These are phyloP conservation scores for Arachis hypogaea DNA, from an alignment of 306 rosid genomes.

Conservation along the genomic window DNA sequence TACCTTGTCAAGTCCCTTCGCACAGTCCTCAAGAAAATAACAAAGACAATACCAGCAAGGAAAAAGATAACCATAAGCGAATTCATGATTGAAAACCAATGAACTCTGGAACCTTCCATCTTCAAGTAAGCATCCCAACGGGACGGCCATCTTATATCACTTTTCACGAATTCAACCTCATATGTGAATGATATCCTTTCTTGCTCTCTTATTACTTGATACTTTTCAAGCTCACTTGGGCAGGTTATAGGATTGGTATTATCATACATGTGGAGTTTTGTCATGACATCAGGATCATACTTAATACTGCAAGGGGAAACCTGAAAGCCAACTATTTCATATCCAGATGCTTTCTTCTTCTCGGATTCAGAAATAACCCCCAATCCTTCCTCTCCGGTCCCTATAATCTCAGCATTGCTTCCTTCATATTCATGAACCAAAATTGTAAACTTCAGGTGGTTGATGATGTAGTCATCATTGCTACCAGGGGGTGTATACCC, in stretches of 20 bases:
- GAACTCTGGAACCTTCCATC: slow-evolving; percentile 87
- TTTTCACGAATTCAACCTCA: slow-evolving; percentile 74
- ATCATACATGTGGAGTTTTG: no score
- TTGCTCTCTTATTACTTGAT: slow-evolving; percentile 49
- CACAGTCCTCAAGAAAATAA: slow-evolving; percentile 72
- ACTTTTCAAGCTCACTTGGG: no score
- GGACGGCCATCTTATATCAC: slow-evolving; percentile 85
- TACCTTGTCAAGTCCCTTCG: slow-evolving; percentile 75
- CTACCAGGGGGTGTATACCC: slow-evolving; percentile 37
- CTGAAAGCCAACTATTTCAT: slow-evolving; percentile 86
- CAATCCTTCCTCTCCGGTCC: no score
- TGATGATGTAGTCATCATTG: slow-evolving; percentile 61
- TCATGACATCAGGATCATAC: slow-evolving; percentile 48
- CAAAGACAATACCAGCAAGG: slow-evolving; percentile 74
- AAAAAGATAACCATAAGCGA: slow-evolving; percentile 79
- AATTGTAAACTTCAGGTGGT: slow-evolving; percentile 70
- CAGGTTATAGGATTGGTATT: no score
- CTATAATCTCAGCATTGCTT: no score
- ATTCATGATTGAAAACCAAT: slow-evolving; percentile 82
- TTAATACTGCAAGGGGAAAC: slow-evolving; percentile 67
- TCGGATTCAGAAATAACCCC: no score
- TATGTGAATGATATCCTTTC: slow-evolving; percentile 66
- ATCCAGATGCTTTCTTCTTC: slow-evolving; percentile 45
- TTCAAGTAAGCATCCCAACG: slow-evolving; percentile 87
- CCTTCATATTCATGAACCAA: slow-evolving; percentile 68